phyloP scores from a whole-genome alignment of 225 moss, liverwort and hornwort genomes.

The Asterella californica region DNA sequence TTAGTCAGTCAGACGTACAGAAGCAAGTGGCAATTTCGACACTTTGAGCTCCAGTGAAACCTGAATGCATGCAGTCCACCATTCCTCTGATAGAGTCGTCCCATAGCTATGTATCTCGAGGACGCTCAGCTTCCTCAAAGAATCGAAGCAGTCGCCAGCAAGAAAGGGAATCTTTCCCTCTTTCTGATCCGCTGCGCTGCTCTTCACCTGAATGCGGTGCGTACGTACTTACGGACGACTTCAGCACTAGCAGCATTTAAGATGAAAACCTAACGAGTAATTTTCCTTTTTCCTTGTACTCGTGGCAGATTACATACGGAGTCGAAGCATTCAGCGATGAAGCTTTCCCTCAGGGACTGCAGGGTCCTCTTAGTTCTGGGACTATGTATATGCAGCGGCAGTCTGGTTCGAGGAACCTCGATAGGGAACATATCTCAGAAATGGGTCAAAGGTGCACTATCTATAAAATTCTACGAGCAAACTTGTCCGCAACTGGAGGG shows the following conservation, averaged over 20 bases:
- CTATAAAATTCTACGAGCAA: constrained; percentile 36
- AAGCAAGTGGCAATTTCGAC: too few relatives aligned
- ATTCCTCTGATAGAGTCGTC: too few relatives aligned
- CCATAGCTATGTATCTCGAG: too few relatives aligned
- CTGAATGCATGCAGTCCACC: too few relatives aligned
- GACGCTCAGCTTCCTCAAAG: too few relatives aligned
- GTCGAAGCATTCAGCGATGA: background rate
- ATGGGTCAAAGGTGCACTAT: constrained; percentile 34
- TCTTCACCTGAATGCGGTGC: background rate
- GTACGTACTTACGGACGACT: too few relatives aligned
- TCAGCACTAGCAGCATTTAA: background rate
- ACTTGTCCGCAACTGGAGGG: constrained; percentile 38
- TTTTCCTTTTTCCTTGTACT: background rate
- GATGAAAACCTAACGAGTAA: background rate
- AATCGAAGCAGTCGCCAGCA: background rate
- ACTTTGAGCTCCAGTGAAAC: too few relatives aligned
- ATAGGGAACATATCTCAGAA: background rate
- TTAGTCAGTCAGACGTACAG: too few relatives aligned
- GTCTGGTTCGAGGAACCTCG: background rate
- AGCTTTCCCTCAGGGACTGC: background rate
- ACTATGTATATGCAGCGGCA: background rate
- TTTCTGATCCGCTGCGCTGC: background rate
- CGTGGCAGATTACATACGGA: background rate
- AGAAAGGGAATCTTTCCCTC: background rate
- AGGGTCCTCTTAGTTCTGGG: background rate